Evolutionary conservation across 257 asterid species (phyloP), one percentile per base, ranked within the genome.

Genomic region (Solanum sparsipilum): DNA sequence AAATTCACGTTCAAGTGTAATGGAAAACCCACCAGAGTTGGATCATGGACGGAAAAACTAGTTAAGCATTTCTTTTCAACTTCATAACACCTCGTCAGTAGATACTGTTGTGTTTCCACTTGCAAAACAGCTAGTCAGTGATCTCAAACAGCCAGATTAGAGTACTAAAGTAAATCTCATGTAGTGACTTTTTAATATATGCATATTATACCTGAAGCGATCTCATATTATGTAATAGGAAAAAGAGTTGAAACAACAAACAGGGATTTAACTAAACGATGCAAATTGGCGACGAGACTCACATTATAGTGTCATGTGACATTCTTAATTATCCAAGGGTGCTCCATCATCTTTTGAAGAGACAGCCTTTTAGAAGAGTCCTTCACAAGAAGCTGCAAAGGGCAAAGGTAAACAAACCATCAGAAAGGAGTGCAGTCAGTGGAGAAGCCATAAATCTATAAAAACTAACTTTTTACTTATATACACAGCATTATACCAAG

Each of bases 331-430:
- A 96, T 93, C 99, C 98, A 96, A 81, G 98, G 98, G 89, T 96
- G 98, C 91, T 92, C 93, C 95, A 91, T 74, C 89, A 96, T 95
- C 94, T 94, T 94, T 83, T 91, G 88, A 75, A 96, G 96, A 31
- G 98, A 91, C 25, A 96, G 95, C 92, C 98, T 90, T 89, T 94
- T 95, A 1, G 97, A 90, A 4, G 99, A 93, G 89, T 96, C 98
- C 92, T 94, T 96, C 48, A 96, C 98, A 79, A 97, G 98, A 94
- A 96, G 98, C 98, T 95, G 94, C 93, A 67, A 83, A 67, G 90
- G 76, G 41, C 21, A 87, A 91, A 63, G 67, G 16, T 67, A 48
- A 35, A 71, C 46, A 48, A 35, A 71, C 46, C 67, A 71, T 85
- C 87, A 91, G 75, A 87, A 86, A 56, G 36, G 44, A 75, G 35